Evolutionary conservation across 495 filamentous ascomycete species (phyloP).

Genomic region (Trichoderma gamsii): DNA sequence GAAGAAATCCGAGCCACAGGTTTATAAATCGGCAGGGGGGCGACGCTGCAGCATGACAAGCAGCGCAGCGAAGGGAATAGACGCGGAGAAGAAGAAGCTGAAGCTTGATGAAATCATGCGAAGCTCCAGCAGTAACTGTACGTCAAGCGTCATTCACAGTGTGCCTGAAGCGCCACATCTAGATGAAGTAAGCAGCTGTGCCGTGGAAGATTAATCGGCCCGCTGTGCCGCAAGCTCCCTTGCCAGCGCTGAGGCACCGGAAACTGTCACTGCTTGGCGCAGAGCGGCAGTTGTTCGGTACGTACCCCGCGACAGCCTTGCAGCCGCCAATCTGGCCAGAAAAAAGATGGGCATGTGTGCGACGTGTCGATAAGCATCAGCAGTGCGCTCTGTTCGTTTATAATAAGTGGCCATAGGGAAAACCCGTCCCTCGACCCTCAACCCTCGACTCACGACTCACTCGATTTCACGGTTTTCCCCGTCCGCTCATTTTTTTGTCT

Average conservation of each 20-base stretch:
- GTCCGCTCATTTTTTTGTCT: not conserved
- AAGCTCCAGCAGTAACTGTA: not conserved
- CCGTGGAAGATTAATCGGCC: not conserved
- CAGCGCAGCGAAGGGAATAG: not conserved
- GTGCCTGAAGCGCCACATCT: conserved; percentile 10
- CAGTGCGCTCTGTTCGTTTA: not conserved
- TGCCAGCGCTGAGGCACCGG: too few species aligned
- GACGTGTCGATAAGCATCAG: conserved; percentile 7
- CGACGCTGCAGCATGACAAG: not conserved
- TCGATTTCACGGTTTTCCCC: not conserved
- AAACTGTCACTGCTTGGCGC: not conserved
- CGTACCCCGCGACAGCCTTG: conserved; percentile 13
- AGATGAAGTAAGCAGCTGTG: not conserved
- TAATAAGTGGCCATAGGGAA: not conserved
- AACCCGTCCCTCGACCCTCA: not conserved
- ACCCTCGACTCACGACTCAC: not conserved
- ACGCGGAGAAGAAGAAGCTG: not conserved
- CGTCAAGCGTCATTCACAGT: conserved; percentile 14
- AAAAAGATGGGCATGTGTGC: conserved; percentile 6
- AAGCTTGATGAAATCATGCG: conserved; percentile 11
- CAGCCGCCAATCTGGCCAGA: conserved; percentile 11
- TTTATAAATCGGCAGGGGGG: not conserved
- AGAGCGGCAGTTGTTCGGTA: conserved; percentile 4
- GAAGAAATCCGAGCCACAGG: not conserved
- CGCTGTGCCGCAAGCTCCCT: not conserved